Conservation (phyloP, 345 rosid genomes). For the Adansonia digitata region DNA sequence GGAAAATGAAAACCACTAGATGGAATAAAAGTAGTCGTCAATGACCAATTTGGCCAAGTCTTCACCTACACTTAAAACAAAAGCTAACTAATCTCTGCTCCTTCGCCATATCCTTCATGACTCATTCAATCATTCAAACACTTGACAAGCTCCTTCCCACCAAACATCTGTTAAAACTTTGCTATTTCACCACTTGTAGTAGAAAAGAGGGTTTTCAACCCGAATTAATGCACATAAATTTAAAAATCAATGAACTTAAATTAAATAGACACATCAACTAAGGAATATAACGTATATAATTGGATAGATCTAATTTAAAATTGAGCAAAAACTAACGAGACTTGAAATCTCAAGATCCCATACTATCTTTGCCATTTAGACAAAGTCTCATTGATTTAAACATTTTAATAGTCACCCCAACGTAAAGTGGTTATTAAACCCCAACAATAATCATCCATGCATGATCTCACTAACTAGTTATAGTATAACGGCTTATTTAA, state of each 20-base stretch:
- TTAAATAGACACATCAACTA: too few species aligned
- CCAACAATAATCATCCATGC: not conserved
- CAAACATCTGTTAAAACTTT: not conserved
- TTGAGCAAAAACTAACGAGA: too few species aligned
- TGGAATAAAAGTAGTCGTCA: not conserved
- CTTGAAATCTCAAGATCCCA: too few species aligned
- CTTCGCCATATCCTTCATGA: not conserved
- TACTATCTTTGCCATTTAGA: too few species aligned
- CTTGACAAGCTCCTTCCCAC: not conserved
- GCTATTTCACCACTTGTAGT: not conserved
- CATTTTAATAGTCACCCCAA: too few species aligned
- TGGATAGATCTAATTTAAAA: too few species aligned
- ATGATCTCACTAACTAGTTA: not conserved
- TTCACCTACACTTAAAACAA: conserved; percentile 1
- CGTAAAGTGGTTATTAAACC: too few species aligned
- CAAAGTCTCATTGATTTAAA: too few species aligned
- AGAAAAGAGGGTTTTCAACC: not conserved
- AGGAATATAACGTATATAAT: too few species aligned
- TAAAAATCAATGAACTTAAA: not conserved
- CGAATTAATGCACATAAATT: not conserved
- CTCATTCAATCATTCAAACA: not conserved
- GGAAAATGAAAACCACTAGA: not conserved
- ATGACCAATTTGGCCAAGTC: conserved; percentile 6
- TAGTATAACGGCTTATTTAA: too few species aligned
- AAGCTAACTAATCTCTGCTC: not conserved